Evolutionary conservation across 2,329 filamentous ascomycete genomes (phyloP).

Genomic region (Aspergillus phoenicis): DNA sequence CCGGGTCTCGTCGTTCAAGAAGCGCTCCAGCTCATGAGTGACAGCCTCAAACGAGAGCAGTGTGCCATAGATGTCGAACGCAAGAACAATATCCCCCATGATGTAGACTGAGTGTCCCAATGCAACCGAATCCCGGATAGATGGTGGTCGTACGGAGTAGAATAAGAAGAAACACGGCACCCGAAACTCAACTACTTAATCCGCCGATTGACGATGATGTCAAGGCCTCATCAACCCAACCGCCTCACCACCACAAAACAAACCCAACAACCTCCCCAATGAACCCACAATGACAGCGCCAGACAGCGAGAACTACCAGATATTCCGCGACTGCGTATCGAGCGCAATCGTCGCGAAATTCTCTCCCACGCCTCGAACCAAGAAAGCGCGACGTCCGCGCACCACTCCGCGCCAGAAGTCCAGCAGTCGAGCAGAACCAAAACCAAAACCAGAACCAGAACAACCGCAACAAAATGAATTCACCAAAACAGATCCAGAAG

Average conservation of each 20-base stretch:
- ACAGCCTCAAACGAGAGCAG: constrained; percentile 73
- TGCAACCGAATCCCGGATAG: too few relatives aligned
- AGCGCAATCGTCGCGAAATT: constrained; percentile 67
- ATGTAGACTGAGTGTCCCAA: neutral
- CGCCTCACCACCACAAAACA: neutral
- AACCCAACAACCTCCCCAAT: neutral
- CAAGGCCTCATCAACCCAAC: neutral
- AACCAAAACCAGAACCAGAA: neutral
- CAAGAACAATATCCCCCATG: constrained; percentile 54
- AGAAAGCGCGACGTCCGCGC: constrained; percentile 30
- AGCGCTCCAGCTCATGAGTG: constrained; percentile 57
- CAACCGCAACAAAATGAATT: neutral
- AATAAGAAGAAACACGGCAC: neutral
- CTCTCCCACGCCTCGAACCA: constrained; percentile 47
- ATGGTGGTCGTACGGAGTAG: too few relatives aligned
- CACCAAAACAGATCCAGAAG: constrained; percentile 57
- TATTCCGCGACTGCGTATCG: constrained; percentile 75
- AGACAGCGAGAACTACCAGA: constrained; percentile 60
- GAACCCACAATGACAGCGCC: constrained; percentile 28
- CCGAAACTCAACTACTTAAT: too few relatives aligned
- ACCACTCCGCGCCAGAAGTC: neutral
- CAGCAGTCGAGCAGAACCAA: neutral
- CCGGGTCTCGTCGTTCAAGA: constrained; percentile 59
- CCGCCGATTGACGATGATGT: constrained; percentile 4
- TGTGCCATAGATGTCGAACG: constrained; percentile 77